A percentile compares a stretch with the other conserved stretches of the same genome.
Evolutionary conservation across 1,139 yeast genomes (phyloP).

Genomic region (Sugiyamaella pinicola): DNA sequence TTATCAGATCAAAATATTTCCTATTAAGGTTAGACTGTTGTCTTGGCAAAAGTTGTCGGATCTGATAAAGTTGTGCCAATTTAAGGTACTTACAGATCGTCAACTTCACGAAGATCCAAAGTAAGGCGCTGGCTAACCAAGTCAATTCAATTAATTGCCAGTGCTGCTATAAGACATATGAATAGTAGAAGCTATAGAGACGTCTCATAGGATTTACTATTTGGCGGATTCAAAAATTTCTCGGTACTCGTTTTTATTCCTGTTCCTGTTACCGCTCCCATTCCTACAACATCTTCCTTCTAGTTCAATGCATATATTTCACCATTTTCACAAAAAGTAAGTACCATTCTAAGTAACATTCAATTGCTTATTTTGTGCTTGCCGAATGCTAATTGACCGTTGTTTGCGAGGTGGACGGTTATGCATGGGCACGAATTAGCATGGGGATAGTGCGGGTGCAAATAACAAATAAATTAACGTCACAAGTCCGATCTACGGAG

Average conservation of each 20-base stretch:
- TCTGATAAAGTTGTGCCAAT: background rate
- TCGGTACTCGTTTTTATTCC: no score
- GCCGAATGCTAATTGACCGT: background rate
- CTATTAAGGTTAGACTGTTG: background rate
- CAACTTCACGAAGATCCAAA: background rate
- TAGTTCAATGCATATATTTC: background rate
- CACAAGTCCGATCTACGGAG: background rate
- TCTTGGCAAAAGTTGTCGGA: conserved; percentile 6
- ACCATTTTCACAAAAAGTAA: background rate
- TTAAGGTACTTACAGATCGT: background rate
- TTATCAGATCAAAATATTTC: conserved; percentile 12
- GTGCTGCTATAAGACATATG: no score
- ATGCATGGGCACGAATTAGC: background rate
- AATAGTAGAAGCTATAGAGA: no score
- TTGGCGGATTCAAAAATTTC: no score
- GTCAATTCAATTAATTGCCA: no score
- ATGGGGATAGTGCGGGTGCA: background rate
- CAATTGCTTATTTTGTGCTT: background rate
- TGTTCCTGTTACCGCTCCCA: no score
- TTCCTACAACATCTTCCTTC: background rate
- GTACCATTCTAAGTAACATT: background rate
- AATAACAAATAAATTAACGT: background rate
- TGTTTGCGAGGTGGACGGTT: background rate
- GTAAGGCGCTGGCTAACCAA: no score
- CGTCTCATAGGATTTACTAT: no score